Percentiles rank a stretch among this genome's conserved stretches.
phyloP scores from a whole-genome alignment of 1,284 basidiomycete species.

The Ustilago tritici region DNA sequence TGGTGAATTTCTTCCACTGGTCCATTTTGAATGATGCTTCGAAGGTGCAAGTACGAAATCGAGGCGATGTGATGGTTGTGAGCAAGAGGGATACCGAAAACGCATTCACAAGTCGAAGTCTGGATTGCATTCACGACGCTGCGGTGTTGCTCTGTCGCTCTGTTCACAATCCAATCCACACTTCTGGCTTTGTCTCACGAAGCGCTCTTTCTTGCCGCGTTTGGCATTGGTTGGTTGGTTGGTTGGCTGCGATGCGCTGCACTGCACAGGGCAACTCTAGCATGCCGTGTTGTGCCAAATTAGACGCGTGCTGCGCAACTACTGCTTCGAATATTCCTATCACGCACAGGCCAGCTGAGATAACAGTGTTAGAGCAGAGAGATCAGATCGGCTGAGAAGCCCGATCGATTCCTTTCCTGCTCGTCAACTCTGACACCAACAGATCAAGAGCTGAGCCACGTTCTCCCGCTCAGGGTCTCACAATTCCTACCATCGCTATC shows the following conservation, averaged over 20 bases:
- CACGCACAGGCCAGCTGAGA: constrained; percentile 11
- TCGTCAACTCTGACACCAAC: constrained; percentile 6
- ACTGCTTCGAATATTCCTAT: constrained; percentile 4
- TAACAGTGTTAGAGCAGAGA: background rate
- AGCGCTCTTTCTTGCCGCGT: constrained; percentile 2
- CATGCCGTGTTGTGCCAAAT: constrained; percentile 6
- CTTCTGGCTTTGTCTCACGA: background rate
- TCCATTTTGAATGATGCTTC: constrained; percentile 74
- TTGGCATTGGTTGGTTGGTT: constrained; percentile 1
- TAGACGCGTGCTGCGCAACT: constrained; percentile 3
- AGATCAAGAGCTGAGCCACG: background rate
- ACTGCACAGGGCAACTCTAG: constrained; percentile 2
- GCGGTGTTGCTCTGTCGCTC: background rate
- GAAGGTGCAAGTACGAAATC: background rate
- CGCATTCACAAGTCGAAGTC: background rate
- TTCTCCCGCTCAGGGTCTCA: background rate
- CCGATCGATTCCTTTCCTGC: background rate
- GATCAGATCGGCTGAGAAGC: background rate
- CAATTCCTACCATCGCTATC: constrained; percentile 4
- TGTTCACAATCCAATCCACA: constrained; percentile 1
- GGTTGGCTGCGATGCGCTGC: constrained; percentile 12
- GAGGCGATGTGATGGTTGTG: background rate
- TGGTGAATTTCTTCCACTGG: constrained; percentile 74
- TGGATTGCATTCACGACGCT: constrained; percentile 2
- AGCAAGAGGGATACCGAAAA: background rate